These are phyloP conservation scores for Pestalotiopsis sp. DNA, from an alignment of 2,329 filamentous ascomycete species.

Conservation along the genomic window DNA sequence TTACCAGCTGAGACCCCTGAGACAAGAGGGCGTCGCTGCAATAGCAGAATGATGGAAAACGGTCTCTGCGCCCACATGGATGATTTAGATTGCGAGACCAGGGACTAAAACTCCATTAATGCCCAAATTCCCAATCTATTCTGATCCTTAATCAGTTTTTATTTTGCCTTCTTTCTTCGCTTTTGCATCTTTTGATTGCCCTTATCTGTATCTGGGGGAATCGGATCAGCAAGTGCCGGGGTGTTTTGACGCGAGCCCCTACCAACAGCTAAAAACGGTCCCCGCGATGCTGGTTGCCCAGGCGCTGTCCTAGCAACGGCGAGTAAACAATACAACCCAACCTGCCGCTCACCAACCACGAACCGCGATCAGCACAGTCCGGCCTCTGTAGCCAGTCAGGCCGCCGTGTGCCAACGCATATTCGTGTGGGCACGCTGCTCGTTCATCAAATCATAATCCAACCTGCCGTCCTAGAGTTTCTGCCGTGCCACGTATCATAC, in stretches of 20 bases:
- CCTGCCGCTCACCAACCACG: slow-evolving; percentile 10
- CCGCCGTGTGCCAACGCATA: slow-evolving; percentile 11
- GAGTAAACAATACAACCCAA: slow-evolving; percentile 11
- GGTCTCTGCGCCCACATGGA: not conserved
- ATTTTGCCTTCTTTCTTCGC: not conserved
- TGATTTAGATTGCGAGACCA: not conserved
- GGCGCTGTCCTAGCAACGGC: slow-evolving; percentile 13
- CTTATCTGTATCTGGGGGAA: not conserved
- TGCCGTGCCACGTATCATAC: not conserved
- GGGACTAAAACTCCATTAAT: not conserved
- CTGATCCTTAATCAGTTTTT: not conserved
- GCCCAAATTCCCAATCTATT: not conserved
- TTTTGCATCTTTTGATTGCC: not conserved
- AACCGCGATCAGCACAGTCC: not conserved
- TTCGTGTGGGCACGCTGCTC: not conserved
- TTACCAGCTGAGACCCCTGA: slow-evolving; percentile 1
- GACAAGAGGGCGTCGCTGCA: not conserved
- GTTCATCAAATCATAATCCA: slow-evolving; percentile 10
- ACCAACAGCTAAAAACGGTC: not conserved
- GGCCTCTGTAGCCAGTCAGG: slow-evolving; percentile 1
- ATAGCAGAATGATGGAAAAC: slow-evolving; percentile 2
- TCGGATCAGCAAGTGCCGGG: not conserved
- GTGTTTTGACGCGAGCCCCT: not conserved
- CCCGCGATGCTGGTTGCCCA: slow-evolving; percentile 4
- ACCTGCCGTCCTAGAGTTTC: not conserved